These are phyloP conservation scores for Lachnellula subtilissima DNA, from an alignment of 2,329 filamentous ascomycete species.

Conservation along the genomic window DNA sequence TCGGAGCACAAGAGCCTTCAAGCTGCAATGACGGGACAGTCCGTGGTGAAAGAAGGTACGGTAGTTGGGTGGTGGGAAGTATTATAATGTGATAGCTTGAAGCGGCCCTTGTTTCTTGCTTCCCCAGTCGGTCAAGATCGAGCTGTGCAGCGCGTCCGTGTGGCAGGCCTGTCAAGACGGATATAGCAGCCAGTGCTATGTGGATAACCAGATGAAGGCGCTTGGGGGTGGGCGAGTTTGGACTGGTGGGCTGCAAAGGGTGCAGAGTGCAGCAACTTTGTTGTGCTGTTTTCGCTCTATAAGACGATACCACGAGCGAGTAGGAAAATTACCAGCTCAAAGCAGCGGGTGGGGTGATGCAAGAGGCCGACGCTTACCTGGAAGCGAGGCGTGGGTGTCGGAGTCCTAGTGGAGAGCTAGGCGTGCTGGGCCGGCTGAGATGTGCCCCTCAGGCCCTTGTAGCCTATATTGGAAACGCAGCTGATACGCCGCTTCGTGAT, in stretches of 20 bases:
- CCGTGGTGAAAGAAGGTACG: constrained; percentile 21
- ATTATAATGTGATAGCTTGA: constrained; percentile 26
- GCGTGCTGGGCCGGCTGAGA: background rate
- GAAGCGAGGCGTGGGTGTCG: background rate
- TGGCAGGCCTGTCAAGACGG: constrained; percentile 15
- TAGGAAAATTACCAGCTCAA: constrained; percentile 5
- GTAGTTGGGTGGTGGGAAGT: constrained; percentile 17
- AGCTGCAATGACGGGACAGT: constrained; percentile 26
- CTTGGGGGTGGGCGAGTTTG: constrained; percentile 8
- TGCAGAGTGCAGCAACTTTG: constrained; percentile 18
- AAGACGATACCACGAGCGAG: background rate
- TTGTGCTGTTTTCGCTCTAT: constrained; percentile 2
- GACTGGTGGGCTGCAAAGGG: constrained; percentile 7
- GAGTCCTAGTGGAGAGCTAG: background rate
- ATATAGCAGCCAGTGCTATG: constrained; percentile 30
- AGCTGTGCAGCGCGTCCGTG: constrained; percentile 19
- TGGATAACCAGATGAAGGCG: constrained; percentile 7
- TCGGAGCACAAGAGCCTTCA: constrained; percentile 23
- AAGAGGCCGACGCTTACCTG: constrained; percentile 10
- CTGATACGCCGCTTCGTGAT: constrained; percentile 11
- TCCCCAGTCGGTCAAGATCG: constrained; percentile 15
- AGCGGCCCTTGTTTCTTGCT: constrained; percentile 14
- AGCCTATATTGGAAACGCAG: constrained; percentile 7
- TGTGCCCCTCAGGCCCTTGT: background rate
- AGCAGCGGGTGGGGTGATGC: constrained; percentile 13